These are phyloP conservation scores for Mycena floridula DNA, from an alignment of 768 basidiomycete genomes.

Conservation along the genomic window DNA sequence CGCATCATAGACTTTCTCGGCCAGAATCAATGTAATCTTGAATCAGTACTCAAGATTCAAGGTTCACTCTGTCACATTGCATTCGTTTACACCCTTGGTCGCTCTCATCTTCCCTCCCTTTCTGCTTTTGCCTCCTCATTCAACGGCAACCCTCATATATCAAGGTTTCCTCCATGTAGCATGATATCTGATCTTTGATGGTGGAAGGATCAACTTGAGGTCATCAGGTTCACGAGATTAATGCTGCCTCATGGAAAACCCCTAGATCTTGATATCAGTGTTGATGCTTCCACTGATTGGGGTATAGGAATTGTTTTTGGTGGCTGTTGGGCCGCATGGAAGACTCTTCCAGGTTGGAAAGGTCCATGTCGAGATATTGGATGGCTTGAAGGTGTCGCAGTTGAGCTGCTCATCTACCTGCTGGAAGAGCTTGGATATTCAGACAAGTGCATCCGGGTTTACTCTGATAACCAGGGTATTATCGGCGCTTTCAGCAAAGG, in stretches of 20 bases:
- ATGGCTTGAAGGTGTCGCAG: slow-evolving; percentile 16
- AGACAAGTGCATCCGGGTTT: slow-evolving; percentile 20
- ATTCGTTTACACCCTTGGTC: slow-evolving; percentile 22
- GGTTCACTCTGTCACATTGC: not conserved
- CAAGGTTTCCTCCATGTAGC: slow-evolving; percentile 12
- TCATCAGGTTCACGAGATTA: slow-evolving; percentile 3
- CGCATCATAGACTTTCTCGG: slow-evolving; percentile 11
- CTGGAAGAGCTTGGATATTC: slow-evolving; percentile 3
- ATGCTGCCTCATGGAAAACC: slow-evolving; percentile 6
- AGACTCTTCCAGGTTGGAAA: slow-evolving; percentile 10
- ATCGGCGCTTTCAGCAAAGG: slow-evolving; percentile 22
- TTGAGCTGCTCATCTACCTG: slow-evolving; percentile 12
- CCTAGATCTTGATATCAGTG: slow-evolving; percentile 17
- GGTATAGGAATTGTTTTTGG: slow-evolving; percentile 30
- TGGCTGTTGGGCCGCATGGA: slow-evolving; percentile 23
- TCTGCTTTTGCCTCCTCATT: slow-evolving; percentile 20
- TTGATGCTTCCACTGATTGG: slow-evolving; percentile 32
- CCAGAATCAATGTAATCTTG: not conserved
- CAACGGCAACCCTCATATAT: slow-evolving; percentile 7
- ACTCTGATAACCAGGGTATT: slow-evolving; percentile 28
- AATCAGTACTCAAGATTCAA: slow-evolving; percentile 5
- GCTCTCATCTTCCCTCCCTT: slow-evolving; percentile 19
- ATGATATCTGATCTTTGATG: slow-evolving; percentile 22
- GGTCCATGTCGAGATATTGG: slow-evolving; percentile 12
- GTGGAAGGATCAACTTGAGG: slow-evolving; percentile 19